Evolutionary conservation across 176 grass and related monocot genomes (phyloP).

Genomic region (Oryza glaberrima): DNA sequence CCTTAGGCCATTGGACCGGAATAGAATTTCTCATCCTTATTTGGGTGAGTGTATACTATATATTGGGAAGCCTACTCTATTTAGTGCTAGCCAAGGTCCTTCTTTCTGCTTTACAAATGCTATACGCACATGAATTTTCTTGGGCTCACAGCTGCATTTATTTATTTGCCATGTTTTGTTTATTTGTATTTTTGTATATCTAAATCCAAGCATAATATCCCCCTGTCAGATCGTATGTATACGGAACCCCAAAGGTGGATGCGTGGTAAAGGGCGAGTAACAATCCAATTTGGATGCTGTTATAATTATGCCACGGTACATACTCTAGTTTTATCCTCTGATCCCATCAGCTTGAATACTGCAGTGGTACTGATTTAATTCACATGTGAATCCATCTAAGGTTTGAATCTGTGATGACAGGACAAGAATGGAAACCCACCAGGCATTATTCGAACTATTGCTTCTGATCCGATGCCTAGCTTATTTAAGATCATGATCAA

Average conservation of each 20-base stretch:
- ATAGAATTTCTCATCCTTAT: slow-evolving; percentile 1
- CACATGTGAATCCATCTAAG: slow-evolving; percentile 17
- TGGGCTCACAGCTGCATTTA: background rate
- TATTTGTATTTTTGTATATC: background rate
- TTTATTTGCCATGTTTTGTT: slow-evolving; percentile 5
- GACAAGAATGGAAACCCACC: slow-evolving; percentile 91
- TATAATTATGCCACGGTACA: slow-evolving; percentile 84
- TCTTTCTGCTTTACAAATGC: slow-evolving; percentile 5
- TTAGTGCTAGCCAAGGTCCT: background rate
- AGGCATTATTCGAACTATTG: slow-evolving; percentile 67
- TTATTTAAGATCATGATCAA: slow-evolving; percentile 71
- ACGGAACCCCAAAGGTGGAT: slow-evolving; percentile 90
- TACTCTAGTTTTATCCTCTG: slow-evolving; percentile 30
- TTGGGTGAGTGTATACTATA: background rate
- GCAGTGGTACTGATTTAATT: slow-evolving; percentile 17
- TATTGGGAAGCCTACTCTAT: background rate
- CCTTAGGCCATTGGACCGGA: background rate
- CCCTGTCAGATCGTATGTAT: slow-evolving; percentile 65
- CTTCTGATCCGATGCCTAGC: slow-evolving; percentile 71
- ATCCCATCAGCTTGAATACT: slow-evolving; percentile 31
- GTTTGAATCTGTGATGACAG: slow-evolving; percentile 50
- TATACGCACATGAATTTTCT: background rate
- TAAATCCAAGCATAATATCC: slow-evolving; percentile 16
- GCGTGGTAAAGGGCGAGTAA: slow-evolving; percentile 83
- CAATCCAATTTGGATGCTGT: slow-evolving; percentile 86